Percentiles rank a stretch among this genome's conserved stretches.
These are phyloP conservation scores for Aspergillus ochraceus DNA, from an alignment of 2,329 filamentous ascomycete genomes.

Conservation along the genomic window DNA sequence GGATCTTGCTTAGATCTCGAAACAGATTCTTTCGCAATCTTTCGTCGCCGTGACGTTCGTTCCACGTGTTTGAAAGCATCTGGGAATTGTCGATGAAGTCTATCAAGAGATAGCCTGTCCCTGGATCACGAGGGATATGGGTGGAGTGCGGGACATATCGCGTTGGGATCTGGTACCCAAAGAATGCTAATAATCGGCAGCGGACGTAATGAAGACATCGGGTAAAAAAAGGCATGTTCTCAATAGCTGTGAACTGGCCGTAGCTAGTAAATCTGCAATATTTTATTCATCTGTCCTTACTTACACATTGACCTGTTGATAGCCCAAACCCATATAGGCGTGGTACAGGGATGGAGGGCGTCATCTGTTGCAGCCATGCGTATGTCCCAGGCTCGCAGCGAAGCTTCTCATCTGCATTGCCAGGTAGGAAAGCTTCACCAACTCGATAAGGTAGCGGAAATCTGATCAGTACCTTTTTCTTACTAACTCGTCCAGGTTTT, in stretches of 20 bases:
- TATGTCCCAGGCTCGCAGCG: constrained; percentile 29
- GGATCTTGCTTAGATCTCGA: constrained; percentile 13
- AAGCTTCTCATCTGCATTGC: constrained; percentile 30
- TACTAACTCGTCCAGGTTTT: neutral
- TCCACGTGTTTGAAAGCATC: constrained; percentile 28
- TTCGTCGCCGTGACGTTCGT: constrained; percentile 9
- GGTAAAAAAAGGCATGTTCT: neutral
- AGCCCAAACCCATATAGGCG: constrained; percentile 28
- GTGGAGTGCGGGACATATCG: too few species aligned
- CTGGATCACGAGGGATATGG: constrained; percentile 2
- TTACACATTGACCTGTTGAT: constrained; percentile 23
- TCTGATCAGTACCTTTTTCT: constrained; percentile 13
- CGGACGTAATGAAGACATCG: neutral
- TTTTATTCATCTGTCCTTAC: neutral
- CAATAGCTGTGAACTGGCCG: too few species aligned
- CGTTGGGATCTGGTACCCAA: too few species aligned
- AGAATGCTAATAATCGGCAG: too few species aligned
- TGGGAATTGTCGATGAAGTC: constrained; percentile 20
- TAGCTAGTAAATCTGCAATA: neutral
- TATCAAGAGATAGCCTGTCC: constrained; percentile 20
- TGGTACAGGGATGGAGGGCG: constrained; percentile 26
- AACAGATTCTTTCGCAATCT: constrained; percentile 23
- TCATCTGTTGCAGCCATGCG: constrained; percentile 26
- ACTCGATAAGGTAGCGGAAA: constrained; percentile 26
- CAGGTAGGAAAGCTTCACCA: constrained; percentile 24